Evolutionary conservation across 2,329 filamentous ascomycete species (phyloP).

Genomic region (Daldinia eschscholtzii): DNA sequence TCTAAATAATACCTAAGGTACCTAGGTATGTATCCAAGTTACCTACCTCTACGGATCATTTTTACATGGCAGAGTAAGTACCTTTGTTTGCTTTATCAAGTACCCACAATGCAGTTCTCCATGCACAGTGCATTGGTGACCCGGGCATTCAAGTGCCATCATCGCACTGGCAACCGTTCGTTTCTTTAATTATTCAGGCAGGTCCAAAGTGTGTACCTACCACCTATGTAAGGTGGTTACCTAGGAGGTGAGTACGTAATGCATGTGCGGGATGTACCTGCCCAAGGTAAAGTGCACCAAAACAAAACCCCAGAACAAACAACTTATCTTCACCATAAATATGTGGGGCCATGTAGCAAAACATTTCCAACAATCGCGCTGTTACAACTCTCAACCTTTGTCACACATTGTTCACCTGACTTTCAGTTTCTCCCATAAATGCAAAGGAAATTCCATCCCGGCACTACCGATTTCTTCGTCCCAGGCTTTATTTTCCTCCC

Average conservation of each 20-base stretch:
- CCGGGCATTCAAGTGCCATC: background rate
- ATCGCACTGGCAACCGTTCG: background rate
- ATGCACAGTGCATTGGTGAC: background rate
- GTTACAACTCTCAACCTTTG: background rate
- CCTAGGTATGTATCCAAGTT: too few species aligned
- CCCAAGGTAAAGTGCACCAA: background rate
- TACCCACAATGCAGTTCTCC: background rate
- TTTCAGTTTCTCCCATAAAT: constrained; percentile 2
- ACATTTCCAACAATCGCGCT: constrained; percentile 1
- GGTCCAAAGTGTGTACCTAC: too few species aligned
- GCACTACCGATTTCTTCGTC: background rate
- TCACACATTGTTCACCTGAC: background rate
- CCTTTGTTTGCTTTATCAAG: too few species aligned
- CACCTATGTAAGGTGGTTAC: background rate
- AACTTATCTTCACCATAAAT: background rate
- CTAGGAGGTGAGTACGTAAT: background rate
- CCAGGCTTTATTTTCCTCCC: background rate
- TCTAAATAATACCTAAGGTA: too few species aligned
- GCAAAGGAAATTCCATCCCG: background rate
- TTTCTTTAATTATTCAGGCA: background rate
- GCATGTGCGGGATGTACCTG: background rate
- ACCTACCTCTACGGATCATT: too few species aligned
- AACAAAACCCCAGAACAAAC: background rate
- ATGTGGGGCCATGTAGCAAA: background rate
- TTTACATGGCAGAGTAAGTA: too few species aligned